Percentiles rank a stretch among this genome's conserved stretches.
These are phyloP conservation scores for Citrus australasica DNA, from an alignment of 345 rosid species.

Conservation along the genomic window DNA sequence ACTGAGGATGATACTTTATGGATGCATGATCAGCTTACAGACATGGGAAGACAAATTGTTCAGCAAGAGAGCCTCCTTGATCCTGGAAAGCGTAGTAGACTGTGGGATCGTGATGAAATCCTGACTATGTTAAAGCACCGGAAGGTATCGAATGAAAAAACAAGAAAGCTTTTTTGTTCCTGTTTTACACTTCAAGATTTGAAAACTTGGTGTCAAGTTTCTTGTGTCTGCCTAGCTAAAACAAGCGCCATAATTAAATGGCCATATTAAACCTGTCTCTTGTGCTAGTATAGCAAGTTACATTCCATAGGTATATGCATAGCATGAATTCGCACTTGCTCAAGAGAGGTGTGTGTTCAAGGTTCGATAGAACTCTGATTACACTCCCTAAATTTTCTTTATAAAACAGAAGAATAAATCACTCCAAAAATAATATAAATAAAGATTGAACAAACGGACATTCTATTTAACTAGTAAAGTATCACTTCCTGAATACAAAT, in stretches of 20 bases:
- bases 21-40: constrained; percentile 79
- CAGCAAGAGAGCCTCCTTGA: constrained; percentile 13
- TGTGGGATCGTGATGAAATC: constrained; percentile 62
- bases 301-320: neutral
- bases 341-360: neutral
- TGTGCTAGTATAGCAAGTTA: neutral
- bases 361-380: too few species aligned
- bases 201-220: neutral
- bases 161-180: neutral
- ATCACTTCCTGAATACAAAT: neutral
- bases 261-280: neutral
- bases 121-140: constrained; percentile 27
- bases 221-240: neutral
- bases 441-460: neutral
- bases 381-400: neutral
- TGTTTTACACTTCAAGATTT: neutral
- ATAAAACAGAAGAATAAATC: neutral
- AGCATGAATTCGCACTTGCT: neutral
- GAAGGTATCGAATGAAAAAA: constrained; percentile 32
- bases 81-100: constrained; percentile 52
- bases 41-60: constrained; percentile 74
- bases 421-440: neutral
- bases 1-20: constrained; percentile 24
- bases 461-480: neutral
- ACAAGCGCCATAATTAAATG: neutral